Base-by-base conservation (phyloP, 441 rosid species). In the Adansonia grandidieri region DNA sequence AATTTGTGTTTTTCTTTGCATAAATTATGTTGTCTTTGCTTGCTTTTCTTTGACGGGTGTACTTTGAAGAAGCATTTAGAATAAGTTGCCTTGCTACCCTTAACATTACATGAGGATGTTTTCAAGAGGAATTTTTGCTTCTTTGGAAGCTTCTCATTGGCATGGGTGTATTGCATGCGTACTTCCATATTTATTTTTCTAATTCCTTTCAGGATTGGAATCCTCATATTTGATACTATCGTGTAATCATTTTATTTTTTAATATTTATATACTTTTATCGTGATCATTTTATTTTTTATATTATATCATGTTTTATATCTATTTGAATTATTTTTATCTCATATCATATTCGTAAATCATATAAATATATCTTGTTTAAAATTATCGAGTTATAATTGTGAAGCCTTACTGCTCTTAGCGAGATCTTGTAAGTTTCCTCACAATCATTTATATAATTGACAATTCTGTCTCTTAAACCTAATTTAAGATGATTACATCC, bases 11-110 rank as follows among this genome's bases (percentile, higher is more conserved):
- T 22, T 84, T 82, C 82, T 65, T 80, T 78, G 82, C 85, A 69
- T 78, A 82, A 77, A 84, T 78, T 63, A 80, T 80, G 85, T 53
- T 86, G 84, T 86, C 85, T 76, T 32, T 32, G 54, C 85, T 54
- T 82, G 72, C 77, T 68, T 78, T 71, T 53, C 51, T 67, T 60
- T 5, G 66, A 81, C 62, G 75, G 80, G 53, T 72, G 56, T 81
- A 45, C 71, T 70, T 75, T 74, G 71, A 61, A 76, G 28, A 24
- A 50, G 42, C 74, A 37, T 51, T 76, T 44, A 61, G 40, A 37
- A 71, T 13, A 53, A 82, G n/a, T 51, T 48, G 37, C 37, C 2
- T 32, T 28, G n/a, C 47, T 20, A 14, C 14, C 32, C 22, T 53
- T 57, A 56, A 67, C 44, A 57, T 71, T 15, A 57, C 54, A 5